Base-by-base conservation (phyloP, 2,329 filamentous ascomycete species). In the Pseudogymnoascus sp. region DNA sequence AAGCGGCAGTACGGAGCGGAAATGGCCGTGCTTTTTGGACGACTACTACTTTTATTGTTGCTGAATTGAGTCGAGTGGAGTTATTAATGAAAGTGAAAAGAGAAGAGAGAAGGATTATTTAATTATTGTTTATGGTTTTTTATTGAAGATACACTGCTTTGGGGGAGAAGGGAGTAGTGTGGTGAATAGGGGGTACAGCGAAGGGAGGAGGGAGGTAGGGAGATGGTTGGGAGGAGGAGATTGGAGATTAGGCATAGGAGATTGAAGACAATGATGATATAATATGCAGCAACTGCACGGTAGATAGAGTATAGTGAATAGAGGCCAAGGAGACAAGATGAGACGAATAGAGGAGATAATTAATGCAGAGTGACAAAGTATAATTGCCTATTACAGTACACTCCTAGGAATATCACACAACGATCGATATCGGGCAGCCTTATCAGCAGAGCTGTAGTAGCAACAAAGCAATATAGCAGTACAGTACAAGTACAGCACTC, bases 1-100 rank as follows among this genome's bases (percentile, higher is more conserved):
- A 55, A 55, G 45, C 45, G 45, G 45, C n/a, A 55, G 45, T 55
- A 33, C 45, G n/a, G 45, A 14, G 45, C 45, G 45, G 25, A 52
- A 55, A 55, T 55, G 45, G 45, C 45, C 45, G 25, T 55, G 45
- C 45, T 55, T 55, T 55, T 33, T 18, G 8, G 45, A 55, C n/a
- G 21, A 18, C n/a, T 18, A 55, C 25, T n/a, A 18, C n/a, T 18
- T 31, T 31, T 55, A 31, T 18, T 12, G 45, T 55, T 31, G 14
- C 25, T 31, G 45, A 18, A 52, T 52, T 52, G 25, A 52, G 45
- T 31, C n/a, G 25, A 31, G 21, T 49, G 21, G 43, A 49, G 43
- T 49, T 25, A n/a, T 49, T 25, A n/a, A 23, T 23, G 11, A 28
- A 28, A 28, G n/a, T 4, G 25, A 33, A 18, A 52, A 52, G 23